Base-by-base conservation (phyloP, 768 basidiomycete species). In the Roridomyces roridus region DNA sequence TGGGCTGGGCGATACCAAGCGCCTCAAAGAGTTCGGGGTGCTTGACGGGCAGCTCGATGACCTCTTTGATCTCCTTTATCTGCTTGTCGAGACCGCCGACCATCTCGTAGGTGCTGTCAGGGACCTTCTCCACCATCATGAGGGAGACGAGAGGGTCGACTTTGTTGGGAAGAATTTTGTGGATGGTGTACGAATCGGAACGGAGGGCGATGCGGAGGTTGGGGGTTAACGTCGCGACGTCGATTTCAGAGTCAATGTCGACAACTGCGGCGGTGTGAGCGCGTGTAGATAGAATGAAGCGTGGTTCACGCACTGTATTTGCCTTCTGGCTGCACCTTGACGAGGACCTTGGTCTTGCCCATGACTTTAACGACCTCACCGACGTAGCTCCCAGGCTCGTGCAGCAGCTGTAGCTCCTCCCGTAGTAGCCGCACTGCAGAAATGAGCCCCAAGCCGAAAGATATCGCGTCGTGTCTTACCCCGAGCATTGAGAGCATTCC, bases 101-200 rank as follows among this genome's bases (percentile, higher is more conserved):
- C 96, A 98, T 98, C 75, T 98, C 97, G 76, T 99, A 99, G 26
- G 97, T 98, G 74, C 92, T 94, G 73, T 98, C 96, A 0, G 96
- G 96, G 0, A 98, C 96, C 73, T 99, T 99, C 77, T 99, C 96
- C 11, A 98, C 96, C 96, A 98, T 98, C 97, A 98, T 98, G 60
- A 98, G 85, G 18, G 95, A 97, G 26, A 98, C 96, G 36, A 98
- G 87, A 5, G 97, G 96, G 73, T 98, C 97, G 66, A 98, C 91
- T 77, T 99, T 98, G 80, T 95, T 97, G 0, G 95, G 95, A 0
- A 98, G 80, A 65, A 98, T 92, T 73, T 93, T 94, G 83, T 98
- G 96, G 60, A 98, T 90, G 42, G 92, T 92, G 74, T 98, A 98
- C 4, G 88, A 93, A 71, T 98, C 96, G 55, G 95, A 96, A 45